Percentiles rank a stretch among this genome's conserved stretches.
phyloP scores from a whole-genome alignment of 768 basidiomycete species.

The Leucocoprinus leucothites region DNA sequence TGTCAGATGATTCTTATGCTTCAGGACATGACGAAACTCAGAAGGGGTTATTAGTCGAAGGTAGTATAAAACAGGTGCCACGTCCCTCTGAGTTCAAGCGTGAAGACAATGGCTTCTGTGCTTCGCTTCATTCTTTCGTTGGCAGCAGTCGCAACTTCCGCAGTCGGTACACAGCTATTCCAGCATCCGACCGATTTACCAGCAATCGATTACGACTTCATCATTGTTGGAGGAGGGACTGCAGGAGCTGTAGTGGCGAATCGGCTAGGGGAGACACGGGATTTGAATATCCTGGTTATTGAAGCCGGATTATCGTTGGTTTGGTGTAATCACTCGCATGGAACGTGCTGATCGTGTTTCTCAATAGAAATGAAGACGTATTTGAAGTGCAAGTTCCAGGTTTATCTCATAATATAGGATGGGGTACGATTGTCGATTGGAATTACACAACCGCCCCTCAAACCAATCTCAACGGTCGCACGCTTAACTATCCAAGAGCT shows the following conservation, averaged over 20 bases:
- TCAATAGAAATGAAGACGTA: constrained; percentile 4
- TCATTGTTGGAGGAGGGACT: constrained; percentile 24
- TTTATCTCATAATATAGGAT: neutral
- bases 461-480: constrained; percentile 17
- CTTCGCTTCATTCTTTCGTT: neutral
- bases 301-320: constrained; percentile 38
- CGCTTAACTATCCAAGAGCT: constrained; percentile 23
- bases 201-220: constrained; percentile 14
- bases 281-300: constrained; percentile 41
- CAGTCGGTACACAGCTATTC: neutral
- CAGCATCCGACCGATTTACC: constrained; percentile 6
- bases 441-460: constrained; percentile 24
- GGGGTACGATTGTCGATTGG: constrained; percentile 15
- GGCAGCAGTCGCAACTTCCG: neutral
- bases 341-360: too few species aligned
- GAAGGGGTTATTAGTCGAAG: too few species aligned
- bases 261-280: constrained; percentile 41
- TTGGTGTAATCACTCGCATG: too few species aligned
- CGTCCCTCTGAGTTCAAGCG: too few species aligned
- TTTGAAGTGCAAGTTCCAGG: constrained; percentile 2
- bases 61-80: too few species aligned
- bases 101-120: neutral
- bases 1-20: neutral
- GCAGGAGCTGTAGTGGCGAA: constrained; percentile 47
- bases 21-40: too few species aligned